Base-by-base conservation (phyloP, 176 grass and related monocot genomes). In the Ampelocalamus luodianensis region DNA sequence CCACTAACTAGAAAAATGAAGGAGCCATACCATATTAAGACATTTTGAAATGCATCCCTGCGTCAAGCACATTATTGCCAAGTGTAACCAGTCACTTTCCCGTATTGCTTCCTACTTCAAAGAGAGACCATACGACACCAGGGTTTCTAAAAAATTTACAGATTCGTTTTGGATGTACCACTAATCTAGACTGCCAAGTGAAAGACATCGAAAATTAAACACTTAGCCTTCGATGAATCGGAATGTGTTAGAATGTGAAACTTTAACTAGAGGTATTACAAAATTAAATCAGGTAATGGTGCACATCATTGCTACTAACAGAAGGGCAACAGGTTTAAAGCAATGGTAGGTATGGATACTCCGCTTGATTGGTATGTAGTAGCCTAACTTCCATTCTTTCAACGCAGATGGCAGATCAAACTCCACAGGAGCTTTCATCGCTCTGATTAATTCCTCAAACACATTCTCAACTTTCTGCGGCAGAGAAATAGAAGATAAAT, bases 321-420 rank as follows among this genome's bases (percentile, higher is more conserved):
- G 34, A 78, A 77, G 15, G 32, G 15, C 6, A 53, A 27, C 44
- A 76, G 5, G 26, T 76, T 62, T 1, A 74, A 34, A 77, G 13
- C 36, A 79, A 79, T 46, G 44, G n/a, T 10, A 38, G 24, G 0
- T 87, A 70, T 17, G 87, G 91, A 92, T 90, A 92, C 91, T 92
- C 8, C 87, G 91, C 76, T 90, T 92, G 61, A 92, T 92, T 50
- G 70, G 84, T 60, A 60, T 53, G 24, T 90, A 92, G 49, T 89
- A 79, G 5, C 53, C 71, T 49, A 75, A 76, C 77, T 85, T 90
- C 84, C 77, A 87, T 87, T 87, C 71, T 81, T 87, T 87, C 84
- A 90, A 69, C 1, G 27, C 34, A 37, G 80, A 69, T 5, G 55
- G 87, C 17, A 87, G 80, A 53, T 92, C 84, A 85, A 92, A 92